phyloP scores from a whole-genome alignment of 768 basidiomycete species.

The Amyloporia xantha region DNA sequence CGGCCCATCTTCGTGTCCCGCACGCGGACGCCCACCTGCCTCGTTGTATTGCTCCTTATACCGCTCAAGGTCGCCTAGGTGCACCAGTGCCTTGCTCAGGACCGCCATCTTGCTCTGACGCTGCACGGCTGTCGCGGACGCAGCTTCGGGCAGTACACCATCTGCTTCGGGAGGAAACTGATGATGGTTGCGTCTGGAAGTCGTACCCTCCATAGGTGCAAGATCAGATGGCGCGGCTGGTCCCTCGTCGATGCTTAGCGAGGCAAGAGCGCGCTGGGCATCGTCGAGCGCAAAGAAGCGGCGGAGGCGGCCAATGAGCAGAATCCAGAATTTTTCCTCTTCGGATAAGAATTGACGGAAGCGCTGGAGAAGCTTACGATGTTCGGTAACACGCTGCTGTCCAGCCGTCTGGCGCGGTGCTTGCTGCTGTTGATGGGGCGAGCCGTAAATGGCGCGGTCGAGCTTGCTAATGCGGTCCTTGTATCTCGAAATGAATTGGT shows the following conservation, averaged over 20 bases:
- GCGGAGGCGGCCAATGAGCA: constrained; percentile 69
- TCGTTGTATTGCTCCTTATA: constrained; percentile 91
- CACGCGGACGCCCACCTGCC: constrained; percentile 52
- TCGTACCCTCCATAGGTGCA: constrained; percentile 19
- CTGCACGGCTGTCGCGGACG: constrained; percentile 31
- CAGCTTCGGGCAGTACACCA: constrained; percentile 14
- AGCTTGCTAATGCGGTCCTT: constrained; percentile 66
- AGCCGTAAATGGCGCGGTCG: constrained; percentile 45
- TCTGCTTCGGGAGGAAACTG: constrained; percentile 57
- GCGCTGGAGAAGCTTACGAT: constrained; percentile 78
- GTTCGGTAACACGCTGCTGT: constrained; percentile 63
- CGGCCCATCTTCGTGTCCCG: constrained; percentile 60
- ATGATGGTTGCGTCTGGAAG: constrained; percentile 47
- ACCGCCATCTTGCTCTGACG: constrained; percentile 63
- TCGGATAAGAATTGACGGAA: constrained; percentile 87
- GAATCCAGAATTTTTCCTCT: constrained; percentile 90
- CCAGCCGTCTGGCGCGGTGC: constrained; percentile 27
- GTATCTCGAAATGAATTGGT: constrained; percentile 77
- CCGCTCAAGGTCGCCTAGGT: constrained; percentile 89
- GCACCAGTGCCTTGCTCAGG: constrained; percentile 83
- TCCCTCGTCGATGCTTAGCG: constrained; percentile 46
- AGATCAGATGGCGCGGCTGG: constrained; percentile 16
- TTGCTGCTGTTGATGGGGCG: constrained; percentile 29
- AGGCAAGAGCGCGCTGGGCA: constrained; percentile 47
- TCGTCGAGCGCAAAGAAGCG: constrained; percentile 66